These are phyloP conservation scores for Infundibulicybe gibba DNA, from an alignment of 768 basidiomycete species.

Conservation along the genomic window DNA sequence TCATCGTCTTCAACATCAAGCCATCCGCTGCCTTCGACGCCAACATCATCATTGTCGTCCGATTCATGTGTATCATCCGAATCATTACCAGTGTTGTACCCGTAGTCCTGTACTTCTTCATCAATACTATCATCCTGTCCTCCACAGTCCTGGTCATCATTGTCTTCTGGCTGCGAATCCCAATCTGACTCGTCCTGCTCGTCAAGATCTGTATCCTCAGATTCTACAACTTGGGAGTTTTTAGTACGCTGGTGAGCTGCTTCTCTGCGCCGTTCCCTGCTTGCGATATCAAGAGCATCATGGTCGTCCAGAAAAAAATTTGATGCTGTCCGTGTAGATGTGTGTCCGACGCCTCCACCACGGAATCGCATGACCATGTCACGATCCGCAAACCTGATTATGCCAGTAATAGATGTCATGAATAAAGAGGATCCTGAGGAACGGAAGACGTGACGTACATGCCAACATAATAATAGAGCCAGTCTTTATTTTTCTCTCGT, in stretches of 20 bases:
- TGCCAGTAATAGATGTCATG: not conserved
- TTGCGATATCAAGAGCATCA: not conserved
- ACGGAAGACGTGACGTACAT: constrained; percentile 16
- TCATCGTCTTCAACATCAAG: too few species aligned
- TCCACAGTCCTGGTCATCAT: not conserved
- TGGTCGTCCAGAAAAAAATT: not conserved
- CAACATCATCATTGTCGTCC: not conserved
- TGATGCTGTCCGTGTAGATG: not conserved
- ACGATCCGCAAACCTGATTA: constrained; percentile 18
- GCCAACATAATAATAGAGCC: constrained; percentile 25
- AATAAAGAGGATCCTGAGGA: not conserved
- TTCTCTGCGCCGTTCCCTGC: too few species aligned
- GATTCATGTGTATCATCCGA: not conserved
- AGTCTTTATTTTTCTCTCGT: constrained; percentile 19
- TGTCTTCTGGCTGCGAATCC: not conserved
- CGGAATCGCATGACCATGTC: constrained; percentile 21
- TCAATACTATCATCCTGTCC: not conserved
- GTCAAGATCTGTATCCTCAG: not conserved
- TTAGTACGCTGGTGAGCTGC: too few species aligned
- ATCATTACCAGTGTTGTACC: not conserved
- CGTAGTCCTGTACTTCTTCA: not conserved
- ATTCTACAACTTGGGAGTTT: not conserved
- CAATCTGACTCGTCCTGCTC: not conserved
- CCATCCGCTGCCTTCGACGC: not conserved
- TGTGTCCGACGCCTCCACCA: constrained; percentile 17